These are phyloP conservation scores for Margaritispora aquatica DNA, from an alignment of 495 filamentous ascomycete species.

Conservation along the genomic window DNA sequence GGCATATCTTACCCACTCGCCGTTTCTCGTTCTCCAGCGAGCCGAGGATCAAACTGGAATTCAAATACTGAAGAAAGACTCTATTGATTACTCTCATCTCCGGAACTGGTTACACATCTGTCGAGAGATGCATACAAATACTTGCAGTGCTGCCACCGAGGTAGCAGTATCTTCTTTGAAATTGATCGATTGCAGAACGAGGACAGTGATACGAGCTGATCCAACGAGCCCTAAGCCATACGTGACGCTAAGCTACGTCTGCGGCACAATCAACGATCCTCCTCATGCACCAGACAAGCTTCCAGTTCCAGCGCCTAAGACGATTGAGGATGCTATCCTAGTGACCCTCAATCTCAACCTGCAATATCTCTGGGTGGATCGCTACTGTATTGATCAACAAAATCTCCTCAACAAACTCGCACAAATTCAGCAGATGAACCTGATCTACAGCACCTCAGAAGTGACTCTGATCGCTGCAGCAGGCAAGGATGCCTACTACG, in stretches of 20 bases:
- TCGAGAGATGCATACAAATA: neutral
- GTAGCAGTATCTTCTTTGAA: neutral
- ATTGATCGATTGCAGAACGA: constrained; percentile 3
- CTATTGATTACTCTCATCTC: neutral
- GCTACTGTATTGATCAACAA: constrained; percentile 26
- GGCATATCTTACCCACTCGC: neutral
- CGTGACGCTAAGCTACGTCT: constrained; percentile 5
- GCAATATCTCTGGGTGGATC: constrained; percentile 33
- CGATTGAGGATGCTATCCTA: constrained; percentile 30
- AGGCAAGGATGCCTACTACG: constrained; percentile 22
- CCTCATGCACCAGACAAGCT: neutral
- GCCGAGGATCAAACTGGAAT: neutral
- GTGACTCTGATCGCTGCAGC: constrained; percentile 28
- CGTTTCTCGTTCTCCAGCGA: neutral
- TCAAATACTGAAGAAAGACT: neutral
- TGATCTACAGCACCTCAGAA: constrained; percentile 20
- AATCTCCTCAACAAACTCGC: constrained; percentile 9
- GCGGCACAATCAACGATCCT: neutral
- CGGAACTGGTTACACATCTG: neutral
- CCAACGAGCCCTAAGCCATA: neutral
- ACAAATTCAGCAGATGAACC: constrained; percentile 27
- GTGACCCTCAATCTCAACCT: constrained; percentile 24
- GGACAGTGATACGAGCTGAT: neutral
- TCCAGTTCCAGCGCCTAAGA: constrained; percentile 6
- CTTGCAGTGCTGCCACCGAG: neutral